phyloP scores from a whole-genome alignment of 352 stramenopile genomes.

The Globisporangium perplexum region DNA sequence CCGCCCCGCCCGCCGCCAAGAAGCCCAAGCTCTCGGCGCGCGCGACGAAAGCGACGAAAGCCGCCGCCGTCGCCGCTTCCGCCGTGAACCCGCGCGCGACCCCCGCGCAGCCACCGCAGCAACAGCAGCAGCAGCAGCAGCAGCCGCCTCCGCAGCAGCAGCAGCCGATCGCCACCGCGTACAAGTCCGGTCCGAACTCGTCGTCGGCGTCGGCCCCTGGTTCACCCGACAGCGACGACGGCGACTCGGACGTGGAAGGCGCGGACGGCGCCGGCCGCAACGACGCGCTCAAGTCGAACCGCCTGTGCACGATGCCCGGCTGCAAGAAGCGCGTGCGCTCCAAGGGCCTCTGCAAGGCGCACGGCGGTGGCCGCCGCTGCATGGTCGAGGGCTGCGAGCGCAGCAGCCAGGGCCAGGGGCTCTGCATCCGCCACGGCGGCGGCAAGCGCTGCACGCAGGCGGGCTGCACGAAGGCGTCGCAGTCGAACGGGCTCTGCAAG shows the following conservation, averaged over 20 bases:
- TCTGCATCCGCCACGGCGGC: slow-evolving; percentile 81
- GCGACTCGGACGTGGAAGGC: slow-evolving; percentile 5
- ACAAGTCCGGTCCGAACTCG: slow-evolving; percentile 11
- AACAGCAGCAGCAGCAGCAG: slow-evolving; percentile 19
- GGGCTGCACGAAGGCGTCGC: slow-evolving; percentile 75
- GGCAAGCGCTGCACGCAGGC: slow-evolving; percentile 74
- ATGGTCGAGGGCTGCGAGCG: slow-evolving; percentile 80
- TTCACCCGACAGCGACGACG: slow-evolving; percentile 12
- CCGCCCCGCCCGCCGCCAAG: slow-evolving; percentile 1
- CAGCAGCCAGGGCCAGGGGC: slow-evolving; percentile 72
- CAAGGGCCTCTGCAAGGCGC: slow-evolving; percentile 81
- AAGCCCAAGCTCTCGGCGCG: slow-evolving; percentile 15
- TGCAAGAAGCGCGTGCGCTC: slow-evolving; percentile 84
- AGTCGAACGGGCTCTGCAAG: slow-evolving; percentile 85
- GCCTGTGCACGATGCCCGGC: slow-evolving; percentile 73
- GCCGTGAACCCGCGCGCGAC: slow-evolving; percentile 4
- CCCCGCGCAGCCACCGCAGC: slow-evolving; percentile 11
- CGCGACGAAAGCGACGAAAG: neutral
- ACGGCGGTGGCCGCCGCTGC: slow-evolving; percentile 71
- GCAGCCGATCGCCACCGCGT: neutral
- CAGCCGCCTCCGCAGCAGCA: neutral
- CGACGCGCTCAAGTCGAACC: slow-evolving; percentile 73
- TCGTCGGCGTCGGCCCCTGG: slow-evolving; percentile 11
- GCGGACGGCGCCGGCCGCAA: slow-evolving; percentile 21
- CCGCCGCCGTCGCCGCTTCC: neutral